Evolutionary conservation across 176 grass and related monocot genomes (phyloP).

Genomic region (Rhynchospora breviuscula): DNA sequence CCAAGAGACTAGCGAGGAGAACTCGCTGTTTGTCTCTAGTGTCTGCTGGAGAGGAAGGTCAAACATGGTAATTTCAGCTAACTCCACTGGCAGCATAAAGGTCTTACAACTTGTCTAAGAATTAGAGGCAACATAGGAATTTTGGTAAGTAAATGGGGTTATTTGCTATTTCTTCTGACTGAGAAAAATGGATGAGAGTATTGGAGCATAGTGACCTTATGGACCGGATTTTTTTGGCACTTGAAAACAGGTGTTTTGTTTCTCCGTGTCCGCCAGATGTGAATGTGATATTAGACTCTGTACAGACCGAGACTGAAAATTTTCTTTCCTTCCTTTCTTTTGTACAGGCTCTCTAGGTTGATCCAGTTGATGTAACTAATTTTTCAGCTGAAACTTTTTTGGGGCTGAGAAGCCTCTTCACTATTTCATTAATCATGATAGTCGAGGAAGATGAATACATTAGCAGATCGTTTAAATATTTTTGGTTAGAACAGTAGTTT

Average conservation of each 20-base stretch:
- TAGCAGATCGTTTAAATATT: not conserved
- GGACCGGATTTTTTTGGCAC: conserved; percentile 13
- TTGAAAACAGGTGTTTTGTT: conserved; percentile 2
- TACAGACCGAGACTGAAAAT: not conserved
- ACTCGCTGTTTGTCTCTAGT: conserved; percentile 80
- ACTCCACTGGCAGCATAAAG: conserved; percentile 90
- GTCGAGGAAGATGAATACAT: not conserved
- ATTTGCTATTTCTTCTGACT: not conserved
- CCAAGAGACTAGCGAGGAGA: conserved; percentile 75
- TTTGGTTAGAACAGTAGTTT: not conserved
- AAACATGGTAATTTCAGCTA: conserved; percentile 91
- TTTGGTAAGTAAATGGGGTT: conserved; percentile 3
- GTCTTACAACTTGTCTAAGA: conserved; percentile 82
- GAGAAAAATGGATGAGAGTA: not conserved
- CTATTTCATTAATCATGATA: not conserved
- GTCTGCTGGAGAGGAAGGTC: conserved; percentile 89
- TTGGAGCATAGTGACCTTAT: not conserved
- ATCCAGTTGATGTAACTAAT: conserved; percentile 23
- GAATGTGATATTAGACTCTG: not conserved
- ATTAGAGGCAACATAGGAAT: conserved; percentile 9
- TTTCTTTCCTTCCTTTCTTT: not conserved
- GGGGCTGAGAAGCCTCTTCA: not conserved
- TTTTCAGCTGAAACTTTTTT: not conserved
- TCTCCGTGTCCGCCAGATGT: not conserved
- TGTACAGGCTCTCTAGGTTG: conserved; percentile 17